Evolutionary conservation across 2,329 filamentous ascomycete genomes (phyloP).

Genomic region (Stachybotrys echinatus): DNA sequence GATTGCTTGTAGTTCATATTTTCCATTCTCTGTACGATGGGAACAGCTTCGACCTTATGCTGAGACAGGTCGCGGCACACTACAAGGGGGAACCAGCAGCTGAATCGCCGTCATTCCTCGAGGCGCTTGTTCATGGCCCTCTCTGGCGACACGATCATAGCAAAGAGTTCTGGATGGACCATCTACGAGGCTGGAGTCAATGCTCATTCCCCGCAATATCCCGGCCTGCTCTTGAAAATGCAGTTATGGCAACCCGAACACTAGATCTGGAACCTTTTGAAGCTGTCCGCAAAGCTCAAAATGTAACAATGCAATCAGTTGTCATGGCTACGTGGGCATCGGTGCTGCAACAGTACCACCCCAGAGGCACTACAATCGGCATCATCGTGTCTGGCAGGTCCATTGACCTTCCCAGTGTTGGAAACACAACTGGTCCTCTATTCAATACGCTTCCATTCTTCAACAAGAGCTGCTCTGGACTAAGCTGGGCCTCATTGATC

Average conservation of each 20-base stretch:
- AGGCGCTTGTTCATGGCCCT: conserved; percentile 65
- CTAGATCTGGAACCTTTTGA: conserved; percentile 42
- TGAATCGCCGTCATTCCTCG: conserved; percentile 53
- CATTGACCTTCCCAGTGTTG: conserved; percentile 60
- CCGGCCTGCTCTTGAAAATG: neutral
- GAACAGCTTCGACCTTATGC: conserved; percentile 64
- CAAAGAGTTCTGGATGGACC: conserved; percentile 61
- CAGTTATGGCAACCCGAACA: conserved; percentile 8
- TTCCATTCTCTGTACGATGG: conserved; percentile 90
- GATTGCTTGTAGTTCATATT: conserved; percentile 57
- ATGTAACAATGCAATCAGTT: conserved; percentile 74
- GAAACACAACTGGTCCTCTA: conserved; percentile 70
- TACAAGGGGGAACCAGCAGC: conserved; percentile 13
- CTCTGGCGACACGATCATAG: conserved; percentile 39
- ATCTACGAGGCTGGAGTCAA: conserved; percentile 35
- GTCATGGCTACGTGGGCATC: conserved; percentile 70
- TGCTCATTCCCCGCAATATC: conserved; percentile 10
- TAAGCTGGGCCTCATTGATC: conserved; percentile 57
- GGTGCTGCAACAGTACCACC: conserved; percentile 49
- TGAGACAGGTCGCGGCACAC: conserved; percentile 44
- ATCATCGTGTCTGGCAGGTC: conserved; percentile 74
- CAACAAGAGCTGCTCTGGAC: conserved; percentile 32
- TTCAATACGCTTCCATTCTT: conserved; percentile 86
- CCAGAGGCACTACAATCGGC: conserved; percentile 54
- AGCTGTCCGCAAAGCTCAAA: conserved; percentile 48